Evolutionary conservation across 495 filamentous ascomycete genomes (phyloP).

Genomic region (Daldinia childiae): DNA sequence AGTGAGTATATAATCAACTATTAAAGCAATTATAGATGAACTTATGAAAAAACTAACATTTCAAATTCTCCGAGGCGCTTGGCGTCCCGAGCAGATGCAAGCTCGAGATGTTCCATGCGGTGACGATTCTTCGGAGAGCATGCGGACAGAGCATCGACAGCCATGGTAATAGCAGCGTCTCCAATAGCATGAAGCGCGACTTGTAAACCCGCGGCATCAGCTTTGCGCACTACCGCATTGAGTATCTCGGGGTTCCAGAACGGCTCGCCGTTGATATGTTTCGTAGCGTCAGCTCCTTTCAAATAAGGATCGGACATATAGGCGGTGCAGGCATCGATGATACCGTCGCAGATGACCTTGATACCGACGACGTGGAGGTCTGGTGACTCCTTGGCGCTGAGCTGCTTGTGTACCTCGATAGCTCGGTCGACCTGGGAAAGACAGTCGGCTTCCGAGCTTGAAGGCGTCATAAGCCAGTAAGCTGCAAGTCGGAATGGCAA

Average conservation of each 20-base stretch:
- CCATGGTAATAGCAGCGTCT: conserved; percentile 64
- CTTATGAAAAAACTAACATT: conserved; percentile 45
- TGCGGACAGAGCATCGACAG: conserved; percentile 62
- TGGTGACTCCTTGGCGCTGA: conserved; percentile 57
- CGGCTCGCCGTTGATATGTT: conserved; percentile 56
- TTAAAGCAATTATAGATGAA: not conserved
- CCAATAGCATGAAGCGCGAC: conserved; percentile 74
- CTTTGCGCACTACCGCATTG: conserved; percentile 62
- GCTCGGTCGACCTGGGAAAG: conserved; percentile 67
- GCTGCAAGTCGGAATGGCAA: conserved; percentile 67
- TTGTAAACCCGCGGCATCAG: conserved; percentile 65
- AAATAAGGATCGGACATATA: conserved; percentile 67
- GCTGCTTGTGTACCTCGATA: conserved; percentile 60
- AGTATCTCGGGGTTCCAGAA: conserved; percentile 65
- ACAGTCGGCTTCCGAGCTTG: conserved; percentile 50
- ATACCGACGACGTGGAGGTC: conserved; percentile 69
- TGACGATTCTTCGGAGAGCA: conserved; percentile 59
- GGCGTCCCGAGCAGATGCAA: conserved; percentile 63
- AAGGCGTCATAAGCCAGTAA: conserved; percentile 70
- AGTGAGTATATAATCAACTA: conserved; percentile 5
- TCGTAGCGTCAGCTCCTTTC: conserved; percentile 44
- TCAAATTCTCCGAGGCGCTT: conserved; percentile 61
- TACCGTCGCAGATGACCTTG: conserved; percentile 74
- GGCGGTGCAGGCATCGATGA: conserved; percentile 74
- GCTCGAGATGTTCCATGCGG: conserved; percentile 71